Evolutionary conservation across 2,329 filamentous ascomycete genomes (phyloP), one percentile per base, ranked within the genome.

Genomic region (Aspergillus felis): DNA sequence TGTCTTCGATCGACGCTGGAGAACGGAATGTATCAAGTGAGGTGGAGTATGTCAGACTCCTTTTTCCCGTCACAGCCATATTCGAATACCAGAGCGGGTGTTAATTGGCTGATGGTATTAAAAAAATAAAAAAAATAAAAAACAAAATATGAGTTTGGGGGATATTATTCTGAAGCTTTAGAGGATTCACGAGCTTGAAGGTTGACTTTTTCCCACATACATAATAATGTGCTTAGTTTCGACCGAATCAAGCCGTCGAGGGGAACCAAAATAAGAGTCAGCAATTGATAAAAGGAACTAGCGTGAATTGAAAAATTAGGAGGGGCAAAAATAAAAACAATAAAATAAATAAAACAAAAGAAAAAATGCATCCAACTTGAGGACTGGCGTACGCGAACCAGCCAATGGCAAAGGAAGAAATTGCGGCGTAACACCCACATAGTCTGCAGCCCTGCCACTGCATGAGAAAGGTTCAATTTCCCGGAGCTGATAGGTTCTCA

Each of bases 401-500:
- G 24, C 44, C 44, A 47, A 47, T 47, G 42, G 20, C 42, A 20
- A 20, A 10, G 22, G n/a, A 9, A 20, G n/a, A 46, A 46, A 46
- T 46, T 46, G 42, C 22, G 42, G 42, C 42, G 42, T 10, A 46
- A 46, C 51, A 32, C 58, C 41, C 53, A 41, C 22, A 46, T 46
- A 47, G 38, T 41, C 57, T 62, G 58, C 61, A 64, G 59, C 57
- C 55, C 56, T 60, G 63, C 50, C 55, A 59, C 53, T 60, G 54
- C 60, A 63, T 59, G 49, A 60, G 58, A 54, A 54, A 56, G 49
- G 29, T 42, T 53, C 51, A 38, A 46, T 49, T 64, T 50, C 47
- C 48, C 51, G 42, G 38, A 57, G 44, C 46, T 62, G 58, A 64
- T 63, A 65, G 57, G 60, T 47, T 44, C 56, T 24, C 44, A 14